These are phyloP conservation scores for Obelidium mucronatum DNA, from an alignment of 192 early-diverging fungal species.

Conservation along the genomic window DNA sequence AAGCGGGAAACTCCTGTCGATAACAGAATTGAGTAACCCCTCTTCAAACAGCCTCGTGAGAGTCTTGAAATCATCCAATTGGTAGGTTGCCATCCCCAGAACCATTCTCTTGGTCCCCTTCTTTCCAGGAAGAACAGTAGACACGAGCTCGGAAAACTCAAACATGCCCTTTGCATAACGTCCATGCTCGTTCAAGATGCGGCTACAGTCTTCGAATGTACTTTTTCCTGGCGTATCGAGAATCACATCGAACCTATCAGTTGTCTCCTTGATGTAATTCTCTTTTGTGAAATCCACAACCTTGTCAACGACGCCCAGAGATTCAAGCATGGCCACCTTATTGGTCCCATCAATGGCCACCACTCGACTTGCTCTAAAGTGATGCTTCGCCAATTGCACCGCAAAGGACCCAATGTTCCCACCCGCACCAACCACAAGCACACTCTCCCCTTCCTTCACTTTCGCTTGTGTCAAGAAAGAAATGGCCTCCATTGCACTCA, in stretches of 20 bases:
- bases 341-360: conserved; percentile 59
- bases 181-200: background rate
- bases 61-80: conserved; percentile 12
- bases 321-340: conserved; percentile 57
- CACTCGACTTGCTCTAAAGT: conserved; percentile 41
- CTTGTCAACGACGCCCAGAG: conserved; percentile 62
- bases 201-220: background rate
- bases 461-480: background rate
- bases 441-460: background rate
- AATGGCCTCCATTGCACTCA: conserved; percentile 12
- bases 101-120: conserved; percentile 21
- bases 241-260: conserved; percentile 17
- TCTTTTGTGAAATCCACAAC: conserved; percentile 62
- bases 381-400: conserved; percentile 51
- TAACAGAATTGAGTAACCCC: conserved; percentile 21
- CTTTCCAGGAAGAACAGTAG: background rate
- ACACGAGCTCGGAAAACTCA: background rate
- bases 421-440: conserved; percentile 11
- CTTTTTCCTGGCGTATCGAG: conserved; percentile 11
- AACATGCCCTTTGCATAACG: conserved; percentile 8
- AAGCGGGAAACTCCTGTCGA: conserved; percentile 22
- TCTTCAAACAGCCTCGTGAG: conserved; percentile 8
- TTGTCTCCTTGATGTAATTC: conserved; percentile 31
- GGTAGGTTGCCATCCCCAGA: background rate
- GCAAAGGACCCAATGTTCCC: conserved; percentile 48